Evolutionary conservation across 73 alveolate genomes (phyloP).

Genomic region (Paramecium bursaria): DNA sequence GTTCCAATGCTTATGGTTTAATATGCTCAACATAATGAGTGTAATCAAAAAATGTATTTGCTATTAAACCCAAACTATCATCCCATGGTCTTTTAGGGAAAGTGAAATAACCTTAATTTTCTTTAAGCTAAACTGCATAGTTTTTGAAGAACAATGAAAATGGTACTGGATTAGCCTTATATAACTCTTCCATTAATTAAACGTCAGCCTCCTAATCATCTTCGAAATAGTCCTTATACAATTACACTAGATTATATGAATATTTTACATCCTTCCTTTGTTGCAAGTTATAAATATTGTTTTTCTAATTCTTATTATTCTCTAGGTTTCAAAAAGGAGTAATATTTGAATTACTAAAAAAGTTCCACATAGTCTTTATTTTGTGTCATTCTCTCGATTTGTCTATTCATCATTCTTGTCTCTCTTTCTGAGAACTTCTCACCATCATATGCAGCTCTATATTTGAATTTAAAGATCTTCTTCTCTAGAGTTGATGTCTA

Average conservation of each 20-base stretch:
- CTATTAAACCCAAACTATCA: conserved; percentile 56
- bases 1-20: conserved; percentile 62
- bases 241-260: conserved; percentile 66
- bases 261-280: conserved; percentile 58
- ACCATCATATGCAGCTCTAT: conserved; percentile 82
- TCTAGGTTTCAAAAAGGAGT: neutral
- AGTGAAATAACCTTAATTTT: conserved; percentile 46
- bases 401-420: conserved; percentile 83
- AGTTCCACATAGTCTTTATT: conserved; percentile 68
- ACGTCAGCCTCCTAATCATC: conserved; percentile 81
- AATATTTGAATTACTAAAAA: conserved; percentile 20
- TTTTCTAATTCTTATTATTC: conserved; percentile 60
- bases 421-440: conserved; percentile 72
- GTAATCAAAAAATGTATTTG: conserved; percentile 58
- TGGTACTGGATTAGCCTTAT: conserved; percentile 37
- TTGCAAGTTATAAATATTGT: conserved; percentile 66
- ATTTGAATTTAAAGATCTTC: conserved; percentile 85
- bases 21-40: conserved; percentile 49
- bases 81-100: conserved; percentile 71
- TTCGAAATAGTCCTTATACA: conserved; percentile 86
- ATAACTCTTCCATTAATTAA: conserved; percentile 55
- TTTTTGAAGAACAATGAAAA: conserved; percentile 49
- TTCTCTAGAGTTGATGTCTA: conserved; percentile 77
- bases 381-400: conserved; percentile 76
- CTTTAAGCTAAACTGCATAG: conserved; percentile 19